Conservation (phyloP, 768 basidiomycete genomes). For the Dioszegia aurantiaca region DNA sequence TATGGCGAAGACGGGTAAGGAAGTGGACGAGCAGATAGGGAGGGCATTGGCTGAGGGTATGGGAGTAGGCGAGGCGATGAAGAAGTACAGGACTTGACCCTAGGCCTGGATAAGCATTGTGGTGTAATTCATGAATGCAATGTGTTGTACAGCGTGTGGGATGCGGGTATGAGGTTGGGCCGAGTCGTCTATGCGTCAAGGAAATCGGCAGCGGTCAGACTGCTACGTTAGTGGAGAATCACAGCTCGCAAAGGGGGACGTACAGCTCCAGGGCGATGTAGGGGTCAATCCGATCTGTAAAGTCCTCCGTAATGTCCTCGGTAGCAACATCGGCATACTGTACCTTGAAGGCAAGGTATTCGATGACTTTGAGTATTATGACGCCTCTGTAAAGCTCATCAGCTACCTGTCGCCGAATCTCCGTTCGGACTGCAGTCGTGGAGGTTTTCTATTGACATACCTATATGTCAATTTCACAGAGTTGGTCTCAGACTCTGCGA, state of each 20-base stretch:
- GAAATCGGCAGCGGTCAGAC: slow-evolving; percentile 21
- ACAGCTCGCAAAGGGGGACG: neutral
- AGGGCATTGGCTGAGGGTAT: slow-evolving; percentile 71
- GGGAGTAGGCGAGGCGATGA: slow-evolving; percentile 75
- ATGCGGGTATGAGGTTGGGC: neutral
- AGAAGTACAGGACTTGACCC: slow-evolving; percentile 64
- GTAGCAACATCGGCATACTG: slow-evolving; percentile 68
- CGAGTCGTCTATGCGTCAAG: slow-evolving; percentile 26
- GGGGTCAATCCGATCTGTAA: slow-evolving; percentile 75
- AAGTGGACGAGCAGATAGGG: slow-evolving; percentile 70
- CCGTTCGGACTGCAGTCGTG: no score
- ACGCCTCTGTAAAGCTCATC: slow-evolving; percentile 54
- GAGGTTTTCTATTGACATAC: no score
- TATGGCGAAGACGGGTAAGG: slow-evolving; percentile 61
- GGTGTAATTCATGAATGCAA: no score
- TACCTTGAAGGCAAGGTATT: slow-evolving; percentile 82
- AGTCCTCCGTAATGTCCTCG: slow-evolving; percentile 81
- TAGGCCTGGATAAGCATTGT: no score
- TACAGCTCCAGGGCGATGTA: slow-evolving; percentile 87
- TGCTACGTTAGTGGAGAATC: slow-evolving; percentile 1
- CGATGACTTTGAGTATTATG: slow-evolving; percentile 80
- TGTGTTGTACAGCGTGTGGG: neutral
- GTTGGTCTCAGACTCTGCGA: slow-evolving; percentile 70
- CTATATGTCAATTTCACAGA: slow-evolving; percentile 69
- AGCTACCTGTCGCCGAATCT: no score